Evolutionary conservation across 768 basidiomycete genomes (phyloP).

Genomic region (Termitomyces heimii): DNA sequence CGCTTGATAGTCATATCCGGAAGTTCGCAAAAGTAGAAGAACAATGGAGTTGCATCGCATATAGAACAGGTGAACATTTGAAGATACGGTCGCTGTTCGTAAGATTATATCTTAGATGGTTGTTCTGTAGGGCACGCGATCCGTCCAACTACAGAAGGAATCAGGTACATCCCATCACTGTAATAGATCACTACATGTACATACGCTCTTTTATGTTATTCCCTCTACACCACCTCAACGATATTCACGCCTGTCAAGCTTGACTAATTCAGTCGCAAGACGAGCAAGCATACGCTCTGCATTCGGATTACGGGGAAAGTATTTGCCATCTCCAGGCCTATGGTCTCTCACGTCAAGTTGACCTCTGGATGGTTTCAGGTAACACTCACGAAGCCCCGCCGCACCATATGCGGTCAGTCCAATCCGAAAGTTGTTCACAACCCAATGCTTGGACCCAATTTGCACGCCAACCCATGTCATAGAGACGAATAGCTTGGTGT

Average conservation of each 20-base stretch:
- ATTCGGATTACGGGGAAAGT: slow-evolving; percentile 62
- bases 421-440: slow-evolving; percentile 44
- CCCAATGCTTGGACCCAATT: slow-evolving; percentile 72
- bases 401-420: slow-evolving; percentile 45
- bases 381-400: slow-evolving; percentile 61
- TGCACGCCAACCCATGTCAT: slow-evolving; percentile 67
- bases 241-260: slow-evolving; percentile 42
- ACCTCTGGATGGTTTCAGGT: background rate
- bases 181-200: background rate
- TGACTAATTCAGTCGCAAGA: slow-evolving; percentile 57
- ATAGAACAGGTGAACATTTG: background rate
- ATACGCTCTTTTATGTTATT: background rate
- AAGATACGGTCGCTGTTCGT: background rate
- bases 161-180: background rate
- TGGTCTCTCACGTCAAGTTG: slow-evolving; percentile 3
- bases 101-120: slow-evolving; percentile 2
- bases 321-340: slow-evolving; percentile 62
- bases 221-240: background rate
- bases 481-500: slow-evolving; percentile 53
- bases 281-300: slow-evolving; percentile 62
- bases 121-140: slow-evolving; percentile 16
- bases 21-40: background rate
- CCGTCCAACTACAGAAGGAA: background rate
- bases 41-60: background rate
- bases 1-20: slow-evolving; percentile 4